A percentile compares a stretch with the other conserved stretches of the same genome.
phyloP scores from a whole-genome alignment of 176 grass and related monocot species.

The Oryza glaberrima region DNA sequence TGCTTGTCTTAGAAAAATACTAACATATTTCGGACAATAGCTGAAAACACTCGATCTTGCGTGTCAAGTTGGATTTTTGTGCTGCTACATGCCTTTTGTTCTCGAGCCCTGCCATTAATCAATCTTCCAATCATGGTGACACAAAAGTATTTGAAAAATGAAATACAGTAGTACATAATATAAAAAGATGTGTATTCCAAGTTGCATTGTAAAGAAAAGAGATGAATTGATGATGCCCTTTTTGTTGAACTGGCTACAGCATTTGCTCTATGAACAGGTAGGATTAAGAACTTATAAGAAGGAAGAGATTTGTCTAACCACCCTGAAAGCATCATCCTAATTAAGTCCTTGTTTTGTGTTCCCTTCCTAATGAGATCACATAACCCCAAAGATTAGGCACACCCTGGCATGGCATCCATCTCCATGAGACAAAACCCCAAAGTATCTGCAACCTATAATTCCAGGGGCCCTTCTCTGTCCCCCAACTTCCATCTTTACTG shows the following conservation, averaged over 20 bases:
- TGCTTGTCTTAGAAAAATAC: neutral
- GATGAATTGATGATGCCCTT: neutral
- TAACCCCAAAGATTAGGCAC: constrained; percentile 31
- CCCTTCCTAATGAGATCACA: constrained; percentile 26
- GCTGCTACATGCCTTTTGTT: neutral
- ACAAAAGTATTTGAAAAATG: neutral
- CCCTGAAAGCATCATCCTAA: constrained; percentile 22
- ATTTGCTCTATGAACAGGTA: constrained; percentile 8
- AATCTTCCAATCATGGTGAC: neutral
- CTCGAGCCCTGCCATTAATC: neutral
- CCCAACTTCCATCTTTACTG: neutral
- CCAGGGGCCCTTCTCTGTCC: neutral
- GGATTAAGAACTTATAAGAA: neutral
- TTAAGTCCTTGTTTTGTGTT: constrained; percentile 4
- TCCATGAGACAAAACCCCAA: constrained; percentile 35
- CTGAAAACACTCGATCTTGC: constrained; percentile 29
- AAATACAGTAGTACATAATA: neutral
- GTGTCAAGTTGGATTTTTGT: constrained; percentile 13
- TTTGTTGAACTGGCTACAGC: neutral
- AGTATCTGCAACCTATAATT: constrained; percentile 16
- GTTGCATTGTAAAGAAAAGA: neutral
- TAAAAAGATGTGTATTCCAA: neutral
- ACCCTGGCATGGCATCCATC: constrained; percentile 7
- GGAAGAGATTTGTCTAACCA: neutral
- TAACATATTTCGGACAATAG: neutral